Conservation (phyloP, 768 basidiomycete species). For the Neoboletus brunneissimus region DNA sequence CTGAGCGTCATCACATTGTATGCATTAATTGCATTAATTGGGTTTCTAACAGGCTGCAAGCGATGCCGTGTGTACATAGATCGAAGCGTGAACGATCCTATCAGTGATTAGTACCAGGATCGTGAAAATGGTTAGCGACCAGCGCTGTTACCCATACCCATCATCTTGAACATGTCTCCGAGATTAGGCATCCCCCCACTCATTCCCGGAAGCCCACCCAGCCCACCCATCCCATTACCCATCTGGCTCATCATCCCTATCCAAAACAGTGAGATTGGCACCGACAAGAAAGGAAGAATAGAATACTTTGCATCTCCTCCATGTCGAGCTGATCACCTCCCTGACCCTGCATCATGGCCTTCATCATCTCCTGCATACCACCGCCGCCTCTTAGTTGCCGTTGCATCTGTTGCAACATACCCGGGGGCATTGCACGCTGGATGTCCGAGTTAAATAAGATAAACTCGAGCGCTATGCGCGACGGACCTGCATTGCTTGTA, state of each 20-base stretch:
- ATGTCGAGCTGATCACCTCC: constrained; percentile 88
- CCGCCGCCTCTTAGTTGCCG: constrained; percentile 75
- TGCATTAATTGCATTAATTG: constrained; percentile 19
- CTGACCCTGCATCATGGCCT: constrained; percentile 94
- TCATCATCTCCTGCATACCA: constrained; percentile 98
- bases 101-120: neutral
- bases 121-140: constrained; percentile 26
- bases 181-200: constrained; percentile 71
- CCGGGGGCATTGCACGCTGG: constrained; percentile 90
- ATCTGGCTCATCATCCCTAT: constrained; percentile 87
- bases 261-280: constrained; percentile 7
- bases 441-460: constrained; percentile 3
- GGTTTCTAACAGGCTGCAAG: constrained; percentile 10
- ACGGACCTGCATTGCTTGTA: constrained; percentile 89
- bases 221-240: constrained; percentile 63
- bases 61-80: constrained; percentile 17
- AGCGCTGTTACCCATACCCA: constrained; percentile 67
- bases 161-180: constrained; percentile 84
- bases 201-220: constrained; percentile 49
- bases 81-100: constrained; percentile 10
- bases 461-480: neutral
- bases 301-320: constrained; percentile 90
- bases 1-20: neutral
- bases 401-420: constrained; percentile 93
- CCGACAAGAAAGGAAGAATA: constrained; percentile 5